Conservation (phyloP, 106 monocot species). For the Allium cepa region DNA sequence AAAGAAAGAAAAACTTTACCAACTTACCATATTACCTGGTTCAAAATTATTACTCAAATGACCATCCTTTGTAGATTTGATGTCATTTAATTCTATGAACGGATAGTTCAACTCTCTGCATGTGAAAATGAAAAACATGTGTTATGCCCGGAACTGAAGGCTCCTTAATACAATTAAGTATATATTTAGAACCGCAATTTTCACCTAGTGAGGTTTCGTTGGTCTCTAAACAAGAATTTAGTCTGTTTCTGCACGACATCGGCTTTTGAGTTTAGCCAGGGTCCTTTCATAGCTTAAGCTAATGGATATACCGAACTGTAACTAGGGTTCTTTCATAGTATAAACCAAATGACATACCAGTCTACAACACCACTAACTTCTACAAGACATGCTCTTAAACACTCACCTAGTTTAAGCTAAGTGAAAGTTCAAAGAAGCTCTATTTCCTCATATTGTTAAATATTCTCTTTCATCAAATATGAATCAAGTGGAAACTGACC, state of each 20-base stretch:
- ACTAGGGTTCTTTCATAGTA: too few species aligned
- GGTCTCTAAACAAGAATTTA: slow-evolving; percentile 55
- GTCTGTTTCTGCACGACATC: slow-evolving; percentile 56
- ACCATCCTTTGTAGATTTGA: slow-evolving; percentile 16
- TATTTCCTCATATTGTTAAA: too few species aligned
- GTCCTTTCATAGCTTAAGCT: too few species aligned
- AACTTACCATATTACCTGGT: slow-evolving; percentile 28
- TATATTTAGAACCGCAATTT: neutral
- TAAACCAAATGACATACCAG: too few species aligned
- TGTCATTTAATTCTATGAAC: slow-evolving; percentile 22
- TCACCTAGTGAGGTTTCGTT: slow-evolving; percentile 75
- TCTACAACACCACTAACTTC: too few species aligned
- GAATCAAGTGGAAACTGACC: too few species aligned
- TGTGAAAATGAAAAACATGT: neutral
- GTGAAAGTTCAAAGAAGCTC: too few species aligned
- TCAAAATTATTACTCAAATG: slow-evolving; percentile 9
- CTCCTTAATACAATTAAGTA: neutral
- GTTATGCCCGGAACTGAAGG: neutral
- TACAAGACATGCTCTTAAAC: too few species aligned
- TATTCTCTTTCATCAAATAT: too few species aligned
- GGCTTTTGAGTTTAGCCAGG: too few species aligned
- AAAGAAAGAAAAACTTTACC: neutral
- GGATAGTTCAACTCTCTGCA: slow-evolving; percentile 61
- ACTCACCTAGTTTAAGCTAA: too few species aligned
- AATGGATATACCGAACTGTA: too few species aligned